A percentile compares a stretch with the other conserved stretches of the same genome.
Conservation (phyloP, 2,329 filamentous ascomycete species). For the Arachnomyces sp. region DNA sequence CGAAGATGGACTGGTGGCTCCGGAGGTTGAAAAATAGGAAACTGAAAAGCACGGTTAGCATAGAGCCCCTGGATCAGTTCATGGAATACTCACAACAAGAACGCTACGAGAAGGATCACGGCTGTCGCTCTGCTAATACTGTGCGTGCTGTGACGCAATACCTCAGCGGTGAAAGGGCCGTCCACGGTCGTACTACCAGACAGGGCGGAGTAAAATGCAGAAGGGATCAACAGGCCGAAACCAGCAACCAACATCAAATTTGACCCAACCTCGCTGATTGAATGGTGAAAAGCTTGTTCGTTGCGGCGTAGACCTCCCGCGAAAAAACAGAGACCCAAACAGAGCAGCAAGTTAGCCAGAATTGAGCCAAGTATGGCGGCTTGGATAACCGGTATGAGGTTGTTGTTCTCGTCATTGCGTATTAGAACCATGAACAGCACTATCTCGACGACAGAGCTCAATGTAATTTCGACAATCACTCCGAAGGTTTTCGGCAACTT, state of each 20-base stretch:
- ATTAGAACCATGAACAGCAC: constrained; percentile 74
- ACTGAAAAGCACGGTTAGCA: constrained; percentile 15
- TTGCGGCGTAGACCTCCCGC: constrained; percentile 61
- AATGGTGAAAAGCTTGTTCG: constrained; percentile 59
- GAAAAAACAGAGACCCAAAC: constrained; percentile 72
- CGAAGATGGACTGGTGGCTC: constrained; percentile 68
- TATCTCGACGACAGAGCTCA: constrained; percentile 72
- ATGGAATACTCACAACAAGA: constrained; percentile 45
- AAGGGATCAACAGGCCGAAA: constrained; percentile 40
- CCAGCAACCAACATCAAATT: constrained; percentile 70
- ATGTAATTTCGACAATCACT: constrained; percentile 42
- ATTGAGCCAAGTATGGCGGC: constrained; percentile 79
- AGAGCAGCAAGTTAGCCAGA: constrained; percentile 71
- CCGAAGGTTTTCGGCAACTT: constrained; percentile 65
- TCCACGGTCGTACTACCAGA: constrained; percentile 35
- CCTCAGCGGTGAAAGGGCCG: constrained; percentile 24
- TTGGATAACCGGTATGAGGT: constrained; percentile 60
- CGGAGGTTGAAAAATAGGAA: constrained; percentile 65
- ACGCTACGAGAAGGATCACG: constrained; percentile 62
- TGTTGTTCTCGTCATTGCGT: constrained; percentile 39
- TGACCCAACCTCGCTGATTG: constrained; percentile 69
- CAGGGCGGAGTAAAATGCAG: constrained; percentile 39
- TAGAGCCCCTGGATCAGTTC: neutral
- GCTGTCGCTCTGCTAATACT: constrained; percentile 63
- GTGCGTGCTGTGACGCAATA: constrained; percentile 47